Evolutionary conservation across 2,329 filamentous ascomycete species (phyloP), one percentile per base, ranked within the genome.

Genomic region (Gaeumannomyces tritici): DNA sequence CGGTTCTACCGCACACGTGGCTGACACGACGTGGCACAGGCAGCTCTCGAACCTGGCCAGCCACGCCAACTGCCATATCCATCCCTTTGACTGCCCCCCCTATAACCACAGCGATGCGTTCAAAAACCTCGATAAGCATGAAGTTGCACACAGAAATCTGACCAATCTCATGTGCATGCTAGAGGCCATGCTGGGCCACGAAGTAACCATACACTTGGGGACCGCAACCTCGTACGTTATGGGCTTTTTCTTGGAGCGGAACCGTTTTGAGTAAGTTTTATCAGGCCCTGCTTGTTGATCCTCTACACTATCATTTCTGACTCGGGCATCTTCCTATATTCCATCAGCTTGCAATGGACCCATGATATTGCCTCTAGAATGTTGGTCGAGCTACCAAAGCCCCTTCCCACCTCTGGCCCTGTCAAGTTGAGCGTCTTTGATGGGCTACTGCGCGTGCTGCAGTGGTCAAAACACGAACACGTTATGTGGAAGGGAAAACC

Each of bases 1-100:
- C 35, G 95, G 93, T n/a, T 73, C 73, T 24, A 91, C 90, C 1
- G 79, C 86, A 28, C 80, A 79, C 18, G 77, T 55, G 61, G 64
- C 67, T 65, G 66, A n/a, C 47, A 64, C 4, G 65, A 67, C 21
- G 69, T 71, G 65, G 56, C 65, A 67, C 21, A 67, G 70, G 29
- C 68, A 70, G 55, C 62, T 74, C 13, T 66, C 69, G 55, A 70
- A 74, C 28, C 63, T 75, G 62, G 42, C 11, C 8, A 21, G 24
- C 42, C 5, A 51, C 18, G 7, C 24, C 42, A 51, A 51, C 42
- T 51, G 42, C 21, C 7, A 51, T 4, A n/a, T 51, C 4, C 42
- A 51, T 11, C 42, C 42, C 24, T 24, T 51, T 21, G 42, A 51
- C 42, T 51, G 42, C 42, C 42, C 42, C 42, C 42, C 42, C 24